Evolutionary conservation across 805 yeast genomes (phyloP), one percentile per base, ranked within the genome.

Genomic region (Vanderwaltozyma tropicalis): DNA sequence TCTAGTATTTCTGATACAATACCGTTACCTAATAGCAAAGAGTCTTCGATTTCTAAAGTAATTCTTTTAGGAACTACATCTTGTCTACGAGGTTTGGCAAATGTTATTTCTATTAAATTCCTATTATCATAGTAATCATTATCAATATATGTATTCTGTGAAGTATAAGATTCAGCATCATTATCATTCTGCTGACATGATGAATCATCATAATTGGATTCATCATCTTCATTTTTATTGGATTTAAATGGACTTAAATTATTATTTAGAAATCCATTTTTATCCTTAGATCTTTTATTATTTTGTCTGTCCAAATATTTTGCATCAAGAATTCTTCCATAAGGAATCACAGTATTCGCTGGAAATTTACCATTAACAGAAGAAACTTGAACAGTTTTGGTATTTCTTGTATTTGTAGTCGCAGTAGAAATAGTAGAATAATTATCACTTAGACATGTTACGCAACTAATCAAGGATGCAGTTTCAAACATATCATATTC

Each of bases 51-150:
- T 5, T 49, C 36, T 12, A 66, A 35, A 2, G 55, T 47, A 15
- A 62, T 31, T 14, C 60, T 45, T 27, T 54, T 57, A 3, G 71
- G 69, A 3, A 57, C 57, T 4, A 66, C 52, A 30, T 61, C 63
- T 21, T 51, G 49, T 14, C 62, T 51, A 18, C 60, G 54, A 21
- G 62, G 61, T 41, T 55, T 56, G 2, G 66, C 69, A 45, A 59
- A 62, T 2, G 60, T 52, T 5, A 66, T 52, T 26, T 61, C 62
- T 5, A 66, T 47, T 14, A 37, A 16, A 13, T 30, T 35, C 26
- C 24, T 30, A 12, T 9, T 9, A 5, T n/a, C 12, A 11, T 30
- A 21, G 15, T 14, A n/a, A 4, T 29, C 32, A 12, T 18, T 14
- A 6, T 13, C 15, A 28, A 8, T 15, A 7, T 14, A 16, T 14